Evolutionary conservation across 768 basidiomycete genomes (phyloP), one percentile per base, ranked within the genome.

Genomic region (Kwoniella sp.): DNA sequence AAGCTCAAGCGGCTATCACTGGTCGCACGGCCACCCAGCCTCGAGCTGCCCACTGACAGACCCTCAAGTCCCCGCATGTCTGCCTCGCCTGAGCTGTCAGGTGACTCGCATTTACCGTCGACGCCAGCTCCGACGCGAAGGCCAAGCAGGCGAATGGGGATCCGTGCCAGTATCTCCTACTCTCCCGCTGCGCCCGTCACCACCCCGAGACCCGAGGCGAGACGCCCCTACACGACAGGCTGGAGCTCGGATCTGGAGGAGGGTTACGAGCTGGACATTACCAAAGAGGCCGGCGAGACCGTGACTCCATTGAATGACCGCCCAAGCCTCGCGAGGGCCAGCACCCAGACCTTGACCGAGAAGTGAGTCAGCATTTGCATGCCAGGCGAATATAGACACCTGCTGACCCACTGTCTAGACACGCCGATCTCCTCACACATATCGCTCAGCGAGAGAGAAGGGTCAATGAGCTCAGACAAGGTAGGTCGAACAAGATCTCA

Each of bases 361-460:
- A 65, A 53, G 67, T 69, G 49, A 59, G 63, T 55, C 3, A 32
- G 29, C 29, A 15, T 31, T 29, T 23, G 14, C 41, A 26, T 43
- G 3, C 26, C 20, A 7, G 32, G 34, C 53, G 34, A 41, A 43
- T 32, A 44, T 52, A 6, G 12, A 14, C 25, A 23, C 15, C 26
- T 17, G 1, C 29, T 31, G 12, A 39, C 19, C 9, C 15, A 8
- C 20, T 40, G 6, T 14, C 5, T 36, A 70, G 69, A 52, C 65
- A 70, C 39, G 63, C 63, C 20, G 69, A 70, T 22, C 47, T 70
- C 3, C 48, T 70, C 4, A 62, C 60, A 2, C 31, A 49, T 2
- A 70, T 70, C 38, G 69, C 69, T 28, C 63, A 70, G 48, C 56
- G 57, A 28, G 69, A 70, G 33, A 40, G 65, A 11, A 28, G 55